These are phyloP conservation scores for Entrophospora sp. DNA, from an alignment of 192 early-diverging fungal species.

Conservation along the genomic window DNA sequence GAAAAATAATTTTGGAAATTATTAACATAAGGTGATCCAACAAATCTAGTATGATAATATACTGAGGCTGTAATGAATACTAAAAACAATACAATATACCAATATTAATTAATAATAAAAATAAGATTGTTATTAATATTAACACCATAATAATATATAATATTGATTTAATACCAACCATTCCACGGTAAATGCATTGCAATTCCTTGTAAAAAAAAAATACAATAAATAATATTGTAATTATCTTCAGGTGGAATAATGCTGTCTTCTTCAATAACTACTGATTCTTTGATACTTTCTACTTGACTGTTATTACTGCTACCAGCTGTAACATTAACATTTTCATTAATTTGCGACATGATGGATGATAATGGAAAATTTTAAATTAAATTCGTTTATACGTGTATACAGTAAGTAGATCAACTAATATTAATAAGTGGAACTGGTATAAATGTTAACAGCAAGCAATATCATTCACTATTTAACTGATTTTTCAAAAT, in stretches of 20 bases:
- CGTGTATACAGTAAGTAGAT: too few relatives aligned
- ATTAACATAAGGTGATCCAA: constrained; percentile 44
- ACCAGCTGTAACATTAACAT: too few relatives aligned
- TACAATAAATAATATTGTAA: too few relatives aligned
- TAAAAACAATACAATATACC: constrained; percentile 16
- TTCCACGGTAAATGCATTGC: constrained; percentile 75
- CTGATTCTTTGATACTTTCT: too few relatives aligned
- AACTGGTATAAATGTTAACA: too few relatives aligned
- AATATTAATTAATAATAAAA: background rate
- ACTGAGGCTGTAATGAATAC: constrained; percentile 69
- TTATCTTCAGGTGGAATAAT: constrained; percentile 32
- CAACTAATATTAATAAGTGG: too few relatives aligned
- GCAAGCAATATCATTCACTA: too few relatives aligned
- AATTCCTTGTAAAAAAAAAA: constrained; percentile 58
- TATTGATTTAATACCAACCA: constrained; percentile 30
- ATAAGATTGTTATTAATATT: background rate
- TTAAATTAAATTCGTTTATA: too few relatives aligned
- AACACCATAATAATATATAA: background rate
- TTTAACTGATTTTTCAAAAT: too few relatives aligned
- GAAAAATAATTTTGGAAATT: constrained; percentile 76
- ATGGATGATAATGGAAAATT: too few relatives aligned
- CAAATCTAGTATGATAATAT: constrained; percentile 57
- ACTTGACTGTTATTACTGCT: too few relatives aligned
- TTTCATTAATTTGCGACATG: too few relatives aligned
- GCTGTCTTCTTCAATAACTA: background rate